Evolutionary conservation across 345 rosid genomes (phyloP), one percentile per base, ranked within the genome.

Genomic region (Syzygium oleosum): DNA sequence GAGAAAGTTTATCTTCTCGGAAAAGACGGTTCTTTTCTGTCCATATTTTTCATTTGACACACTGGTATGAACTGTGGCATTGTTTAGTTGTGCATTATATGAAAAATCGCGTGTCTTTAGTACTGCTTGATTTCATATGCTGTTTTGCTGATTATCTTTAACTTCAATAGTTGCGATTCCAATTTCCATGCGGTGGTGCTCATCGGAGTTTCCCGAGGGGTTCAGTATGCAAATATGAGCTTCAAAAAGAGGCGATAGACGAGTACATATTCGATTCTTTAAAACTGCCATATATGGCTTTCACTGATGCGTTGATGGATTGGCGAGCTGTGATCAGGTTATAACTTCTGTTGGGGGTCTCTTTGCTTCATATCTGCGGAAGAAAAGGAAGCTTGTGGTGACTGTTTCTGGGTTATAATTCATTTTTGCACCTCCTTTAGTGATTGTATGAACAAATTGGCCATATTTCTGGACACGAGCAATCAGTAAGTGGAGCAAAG

Each of bases 151-250:
- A 19, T 1, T 73, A 6, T 73, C 49, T 73, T 34, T 73, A 22
- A 10, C 49, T 38, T 73, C 27, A 19, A 0, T 38, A 38, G 80
- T 12, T 22, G 25, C 15, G 27, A 73, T 73, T 73, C 49, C 14
- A 0, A 49, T 73, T 34, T 9, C 27, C 25, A 17, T 34, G 46
- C 34, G 34, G 41, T 17, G 25, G 22, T 68, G 46, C 23, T 68
- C 1, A 11, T 68, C 0, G 46, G 23, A 34, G 12, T 0, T 68
- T 68, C 0, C 21, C 0, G 0, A 68, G 13, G 79, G 79, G 46
- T 68, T 5, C 19, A 1, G 83, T 4, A 73, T 19, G 49, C 27
- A 34, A 38, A 73, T 38, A 2, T 38, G 49, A 73, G 27, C 80
- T 68, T 16, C 1, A 12, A 68, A 68, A 17, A 17, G 27, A 73